These are phyloP conservation scores for Aspergillus amoenus DNA, from an alignment of 2,329 filamentous ascomycete species.

Conservation along the genomic window DNA sequence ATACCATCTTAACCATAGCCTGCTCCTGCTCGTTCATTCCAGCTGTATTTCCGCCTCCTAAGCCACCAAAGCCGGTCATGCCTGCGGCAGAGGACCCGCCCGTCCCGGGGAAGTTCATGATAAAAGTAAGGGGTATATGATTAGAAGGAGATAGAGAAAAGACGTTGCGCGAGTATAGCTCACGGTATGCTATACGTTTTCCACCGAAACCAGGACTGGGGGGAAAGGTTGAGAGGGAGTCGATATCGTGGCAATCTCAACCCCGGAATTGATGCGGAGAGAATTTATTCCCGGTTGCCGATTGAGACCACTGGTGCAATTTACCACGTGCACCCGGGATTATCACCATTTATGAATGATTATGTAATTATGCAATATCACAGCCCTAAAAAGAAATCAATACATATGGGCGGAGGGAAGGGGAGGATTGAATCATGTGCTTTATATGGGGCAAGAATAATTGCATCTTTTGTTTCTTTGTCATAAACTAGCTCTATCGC, in stretches of 20 bases:
- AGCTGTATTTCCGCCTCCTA: conserved; percentile 24
- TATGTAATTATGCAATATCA: background rate
- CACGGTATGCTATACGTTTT: background rate
- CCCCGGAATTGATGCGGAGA: conserved; percentile 27
- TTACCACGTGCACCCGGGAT: conserved; percentile 20
- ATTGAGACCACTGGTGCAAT: conserved; percentile 13
- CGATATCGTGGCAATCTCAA: background rate
- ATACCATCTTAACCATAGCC: conserved; percentile 49
- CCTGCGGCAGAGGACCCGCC: conserved; percentile 26
- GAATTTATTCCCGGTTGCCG: conserved; percentile 35
- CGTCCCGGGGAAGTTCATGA: conserved; percentile 40
- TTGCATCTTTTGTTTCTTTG: no score
- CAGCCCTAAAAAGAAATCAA: background rate
- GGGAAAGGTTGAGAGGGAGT: background rate
- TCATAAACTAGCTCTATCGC: no score
- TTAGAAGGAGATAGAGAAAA: background rate
- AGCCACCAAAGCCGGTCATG: conserved; percentile 25
- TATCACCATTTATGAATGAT: background rate
- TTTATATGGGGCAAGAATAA: no score
- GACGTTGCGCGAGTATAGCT: background rate
- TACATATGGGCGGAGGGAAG: no score
- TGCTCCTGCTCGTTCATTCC: conserved; percentile 50
- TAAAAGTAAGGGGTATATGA: background rate
- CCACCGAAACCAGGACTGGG: background rate
- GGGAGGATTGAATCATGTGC: no score